A percentile compares a stretch with the other conserved stretches of the same genome.
phyloP scores from a whole-genome alignment of 2,329 filamentous ascomycete genomes.

The Botrytis hyacinthi region DNA sequence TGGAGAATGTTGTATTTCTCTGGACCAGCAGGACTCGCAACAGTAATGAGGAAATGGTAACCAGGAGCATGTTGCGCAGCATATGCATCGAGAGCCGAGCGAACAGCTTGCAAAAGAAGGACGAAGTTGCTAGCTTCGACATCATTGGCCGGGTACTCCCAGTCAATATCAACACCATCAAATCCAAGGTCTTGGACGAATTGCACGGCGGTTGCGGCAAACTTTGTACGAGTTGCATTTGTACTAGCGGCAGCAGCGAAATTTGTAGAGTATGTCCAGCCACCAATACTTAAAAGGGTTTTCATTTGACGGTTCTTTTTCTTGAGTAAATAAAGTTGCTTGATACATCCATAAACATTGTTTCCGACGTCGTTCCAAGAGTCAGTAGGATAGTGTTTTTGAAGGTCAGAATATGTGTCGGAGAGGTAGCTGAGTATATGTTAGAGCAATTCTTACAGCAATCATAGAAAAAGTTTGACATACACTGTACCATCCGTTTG shows the following conservation, averaged over 20 bases:
- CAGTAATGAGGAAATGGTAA: constrained; percentile 54
- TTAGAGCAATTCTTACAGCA: constrained; percentile 39
- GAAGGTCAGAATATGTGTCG: constrained; percentile 66
- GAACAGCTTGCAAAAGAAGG: constrained; percentile 36
- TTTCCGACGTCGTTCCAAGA: constrained; percentile 63
- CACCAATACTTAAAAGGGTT: constrained; percentile 75
- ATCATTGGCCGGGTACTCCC: constrained; percentile 32
- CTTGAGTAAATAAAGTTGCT: constrained; percentile 77
- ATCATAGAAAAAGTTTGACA: constrained; percentile 48
- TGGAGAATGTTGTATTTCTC: constrained; percentile 49
- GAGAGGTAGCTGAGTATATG: constrained; percentile 51
- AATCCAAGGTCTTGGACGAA: constrained; percentile 72
- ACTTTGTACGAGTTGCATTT: constrained; percentile 57
- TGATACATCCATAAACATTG: constrained; percentile 78
- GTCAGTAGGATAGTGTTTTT: constrained; percentile 78
- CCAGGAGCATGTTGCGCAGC: constrained; percentile 44
- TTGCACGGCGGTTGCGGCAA: constrained; percentile 66
- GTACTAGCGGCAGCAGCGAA: constrained; percentile 68
- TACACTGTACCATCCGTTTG: constrained; percentile 69
- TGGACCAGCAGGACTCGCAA: constrained; percentile 51
- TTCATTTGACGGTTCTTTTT: constrained; percentile 76
- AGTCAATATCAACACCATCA: constrained; percentile 47
- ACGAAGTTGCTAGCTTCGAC: constrained; percentile 37
- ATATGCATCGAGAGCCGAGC: constrained; percentile 49
- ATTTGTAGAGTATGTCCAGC: constrained; percentile 79